Evolutionary conservation across 2,329 filamentous ascomycete species (phyloP).

Genomic region (Apiospora hydei): DNA sequence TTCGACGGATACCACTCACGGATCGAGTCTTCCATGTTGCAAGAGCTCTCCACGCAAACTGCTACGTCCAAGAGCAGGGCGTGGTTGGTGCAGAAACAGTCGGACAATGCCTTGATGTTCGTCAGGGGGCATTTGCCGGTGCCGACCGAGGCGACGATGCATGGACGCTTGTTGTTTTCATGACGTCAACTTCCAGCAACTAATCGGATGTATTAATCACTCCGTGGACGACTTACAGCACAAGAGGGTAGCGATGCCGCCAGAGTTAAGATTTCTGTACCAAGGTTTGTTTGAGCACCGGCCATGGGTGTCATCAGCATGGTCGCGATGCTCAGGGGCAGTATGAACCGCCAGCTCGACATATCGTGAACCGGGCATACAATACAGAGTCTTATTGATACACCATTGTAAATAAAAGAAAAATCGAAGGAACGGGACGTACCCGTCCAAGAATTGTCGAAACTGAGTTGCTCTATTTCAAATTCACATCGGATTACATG

Average conservation of each 20-base stretch:
- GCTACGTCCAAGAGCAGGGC: conserved; percentile 29
- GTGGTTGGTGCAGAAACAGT: conserved; percentile 32
- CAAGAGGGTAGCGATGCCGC: neutral
- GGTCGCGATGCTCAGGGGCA: neutral
- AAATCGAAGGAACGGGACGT: neutral
- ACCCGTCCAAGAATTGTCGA: neutral
- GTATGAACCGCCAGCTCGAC: neutral
- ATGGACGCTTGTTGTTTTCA: neutral
- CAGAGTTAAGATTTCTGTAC: neutral
- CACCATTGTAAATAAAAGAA: neutral
- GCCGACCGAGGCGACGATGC: conserved; percentile 12
- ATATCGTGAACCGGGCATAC: neutral
- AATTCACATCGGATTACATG: neutral
- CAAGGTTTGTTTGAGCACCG: neutral
- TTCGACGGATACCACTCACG: neutral
- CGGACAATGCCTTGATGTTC: conserved; percentile 26
- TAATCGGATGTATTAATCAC: no score
- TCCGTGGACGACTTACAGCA: neutral
- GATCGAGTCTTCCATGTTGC: conserved; percentile 31
- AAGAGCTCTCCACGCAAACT: conserved; percentile 32
- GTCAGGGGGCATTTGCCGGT: conserved; percentile 28
- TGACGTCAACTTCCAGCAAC: neutral
- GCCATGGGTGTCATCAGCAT: neutral
- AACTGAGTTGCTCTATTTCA: no score
- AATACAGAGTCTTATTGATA: neutral